Evolutionary conservation across 2,329 filamentous ascomycete species (phyloP).

Genomic region (Berkeleyomyces basicola): DNA sequence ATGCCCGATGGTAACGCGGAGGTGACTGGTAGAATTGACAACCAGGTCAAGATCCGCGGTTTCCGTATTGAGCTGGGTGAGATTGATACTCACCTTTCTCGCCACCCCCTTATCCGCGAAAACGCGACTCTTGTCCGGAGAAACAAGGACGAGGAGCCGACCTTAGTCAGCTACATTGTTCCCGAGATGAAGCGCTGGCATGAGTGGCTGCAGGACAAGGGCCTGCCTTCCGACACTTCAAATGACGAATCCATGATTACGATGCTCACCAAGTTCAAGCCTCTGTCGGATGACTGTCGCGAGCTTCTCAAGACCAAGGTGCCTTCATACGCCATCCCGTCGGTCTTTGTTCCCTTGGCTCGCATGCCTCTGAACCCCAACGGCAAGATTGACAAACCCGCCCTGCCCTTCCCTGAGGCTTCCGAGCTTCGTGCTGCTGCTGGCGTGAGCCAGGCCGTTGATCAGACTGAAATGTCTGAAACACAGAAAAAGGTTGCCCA

Average conservation of each 20-base stretch:
- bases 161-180: conserved; percentile 77
- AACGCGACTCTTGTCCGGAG: conserved; percentile 72
- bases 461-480: conserved; percentile 31
- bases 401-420: conserved; percentile 50
- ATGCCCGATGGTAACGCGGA: conserved; percentile 54
- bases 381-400: conserved; percentile 65
- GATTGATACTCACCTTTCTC: conserved; percentile 69
- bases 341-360: conserved; percentile 21
- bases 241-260: conserved; percentile 15
- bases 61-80: conserved; percentile 92
- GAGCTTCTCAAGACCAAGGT: conserved; percentile 22
- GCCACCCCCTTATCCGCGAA: conserved; percentile 61
- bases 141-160: conserved; percentile 72
- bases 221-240: conserved; percentile 8
- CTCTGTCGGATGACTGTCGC: conserved; percentile 23
- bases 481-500: conserved; percentile 18
- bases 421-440: conserved; percentile 12
- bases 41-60: conserved; percentile 89
- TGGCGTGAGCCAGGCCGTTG: conserved; percentile 18
- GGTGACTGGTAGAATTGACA: conserved; percentile 64
- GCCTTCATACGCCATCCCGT: conserved; percentile 22
- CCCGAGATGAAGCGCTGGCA: conserved; percentile 63
- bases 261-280: conserved; percentile 25
- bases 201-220: conserved; percentile 36
- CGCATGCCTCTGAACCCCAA: conserved; percentile 37